Percentiles rank a stretch among this genome's conserved stretches.
phyloP scores from a whole-genome alignment of 441 rosid species.

The Melastoma candidum region DNA sequence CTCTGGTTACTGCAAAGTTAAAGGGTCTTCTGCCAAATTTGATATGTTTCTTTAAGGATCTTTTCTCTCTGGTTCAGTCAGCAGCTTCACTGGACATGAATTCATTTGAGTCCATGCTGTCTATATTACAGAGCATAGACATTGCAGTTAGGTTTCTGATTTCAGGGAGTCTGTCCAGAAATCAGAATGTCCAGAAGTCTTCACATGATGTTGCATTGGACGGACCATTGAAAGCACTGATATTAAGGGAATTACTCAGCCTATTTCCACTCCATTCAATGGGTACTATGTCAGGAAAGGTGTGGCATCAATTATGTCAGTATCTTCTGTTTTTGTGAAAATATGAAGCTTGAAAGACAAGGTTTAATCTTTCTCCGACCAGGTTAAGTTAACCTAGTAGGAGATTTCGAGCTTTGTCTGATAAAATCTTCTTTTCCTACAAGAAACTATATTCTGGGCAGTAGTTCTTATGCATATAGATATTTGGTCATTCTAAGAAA shows the following conservation, averaged over 20 bases:
- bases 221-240: constrained; percentile 32
- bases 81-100: constrained; percentile 33
- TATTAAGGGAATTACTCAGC: constrained; percentile 49
- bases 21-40: constrained; percentile 65
- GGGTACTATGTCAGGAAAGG: constrained; percentile 51
- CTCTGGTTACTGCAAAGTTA: constrained; percentile 34
- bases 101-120: constrained; percentile 53
- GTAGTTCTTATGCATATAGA: too few relatives aligned
- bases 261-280: constrained; percentile 52
- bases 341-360: background rate
- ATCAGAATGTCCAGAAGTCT: constrained; percentile 18
- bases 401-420: too few relatives aligned
- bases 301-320: constrained; percentile 12
- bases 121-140: constrained; percentile 54
- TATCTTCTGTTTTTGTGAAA: background rate
- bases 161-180: constrained; percentile 22
- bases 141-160: constrained; percentile 43
- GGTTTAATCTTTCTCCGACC: too few relatives aligned
- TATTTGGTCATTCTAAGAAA: too few relatives aligned
- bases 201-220: constrained; percentile 32
- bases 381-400: too few relatives aligned
- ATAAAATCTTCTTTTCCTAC: too few relatives aligned
- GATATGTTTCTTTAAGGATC: constrained; percentile 62
- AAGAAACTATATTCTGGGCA: too few relatives aligned
- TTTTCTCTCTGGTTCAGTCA: constrained; percentile 43